A percentile compares a stretch with the other conserved stretches of the same genome.
These are phyloP conservation scores for Schoenoplectus tabernaemontani DNA, from an alignment of 202 grass and related monocot genomes.

Conservation along the genomic window DNA sequence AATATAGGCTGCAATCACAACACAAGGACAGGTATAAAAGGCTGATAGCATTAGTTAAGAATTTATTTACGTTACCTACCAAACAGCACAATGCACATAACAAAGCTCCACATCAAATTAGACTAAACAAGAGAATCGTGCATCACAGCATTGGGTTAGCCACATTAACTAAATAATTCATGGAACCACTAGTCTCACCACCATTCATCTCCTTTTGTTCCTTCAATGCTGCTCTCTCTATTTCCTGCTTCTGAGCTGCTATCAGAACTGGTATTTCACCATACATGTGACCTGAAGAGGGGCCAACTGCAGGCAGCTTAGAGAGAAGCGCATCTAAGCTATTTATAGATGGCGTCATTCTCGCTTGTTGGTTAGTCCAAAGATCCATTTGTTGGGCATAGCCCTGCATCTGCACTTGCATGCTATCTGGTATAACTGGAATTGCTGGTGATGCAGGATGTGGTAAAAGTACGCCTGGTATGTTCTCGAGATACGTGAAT, in stretches of 20 bases:
- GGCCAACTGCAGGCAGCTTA: constrained; percentile 79
- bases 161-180: constrained; percentile 54
- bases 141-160: constrained; percentile 47
- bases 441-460: constrained; percentile 62
- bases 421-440: constrained; percentile 16
- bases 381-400: constrained; percentile 36
- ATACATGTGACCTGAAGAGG: background rate
- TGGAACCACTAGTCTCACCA: constrained; percentile 38
- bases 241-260: constrained; percentile 25
- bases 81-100: background rate
- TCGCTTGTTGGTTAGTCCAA: constrained; percentile 23
- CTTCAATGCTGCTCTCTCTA: constrained; percentile 6
- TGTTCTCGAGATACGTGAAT: constrained; percentile 84
- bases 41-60: background rate
- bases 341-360: constrained; percentile 79
- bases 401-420: background rate
- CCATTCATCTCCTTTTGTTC: background rate
- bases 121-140: constrained; percentile 18
- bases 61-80: no score
- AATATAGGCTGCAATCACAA: background rate
- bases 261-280: background rate
- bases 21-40: background rate
- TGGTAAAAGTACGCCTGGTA: constrained; percentile 80
- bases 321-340: constrained; percentile 91
- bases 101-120: background rate